phyloP scores from a whole-genome alignment of 2,329 filamentous ascomycete genomes.

The Cercospora brassicicola region DNA sequence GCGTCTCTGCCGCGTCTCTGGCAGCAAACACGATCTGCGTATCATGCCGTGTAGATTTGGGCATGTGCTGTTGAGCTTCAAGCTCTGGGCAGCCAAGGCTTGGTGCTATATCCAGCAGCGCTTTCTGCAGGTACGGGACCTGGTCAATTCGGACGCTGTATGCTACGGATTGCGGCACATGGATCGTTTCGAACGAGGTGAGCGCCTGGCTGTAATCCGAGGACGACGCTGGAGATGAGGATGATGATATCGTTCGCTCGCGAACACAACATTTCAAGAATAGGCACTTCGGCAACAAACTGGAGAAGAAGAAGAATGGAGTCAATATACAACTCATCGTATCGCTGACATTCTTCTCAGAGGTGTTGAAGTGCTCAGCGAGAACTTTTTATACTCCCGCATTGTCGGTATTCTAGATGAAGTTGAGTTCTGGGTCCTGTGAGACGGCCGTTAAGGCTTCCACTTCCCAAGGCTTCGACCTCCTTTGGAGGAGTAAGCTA shows the following conservation, averaged over 20 bases:
- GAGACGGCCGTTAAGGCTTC: not conserved
- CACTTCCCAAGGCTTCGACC: not conserved
- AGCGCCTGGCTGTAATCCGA: slow-evolving; percentile 8
- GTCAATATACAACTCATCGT: slow-evolving; percentile 2
- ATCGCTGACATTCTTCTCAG: not conserved
- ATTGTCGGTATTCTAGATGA: not conserved
- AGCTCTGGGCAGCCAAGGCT: slow-evolving; percentile 8
- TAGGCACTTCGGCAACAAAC: not conserved
- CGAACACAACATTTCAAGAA: not conserved
- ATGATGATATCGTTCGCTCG: not conserved
- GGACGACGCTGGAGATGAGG: not conserved
- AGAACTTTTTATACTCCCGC: not conserved
- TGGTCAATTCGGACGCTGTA: slow-evolving; percentile 15
- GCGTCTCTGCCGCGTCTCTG: slow-evolving; percentile 13
- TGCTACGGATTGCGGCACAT: slow-evolving; percentile 4
- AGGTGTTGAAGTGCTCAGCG: not conserved
- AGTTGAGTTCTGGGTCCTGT: not conserved
- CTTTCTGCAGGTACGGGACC: slow-evolving; percentile 14
- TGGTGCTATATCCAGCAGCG: slow-evolving; percentile 7
- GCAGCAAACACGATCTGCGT: slow-evolving; percentile 16
- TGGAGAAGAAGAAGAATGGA: not conserved
- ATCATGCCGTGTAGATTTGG: slow-evolving; percentile 13
- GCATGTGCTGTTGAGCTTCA: slow-evolving; percentile 9
- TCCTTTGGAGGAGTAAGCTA: not conserved
- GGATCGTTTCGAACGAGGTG: slow-evolving; percentile 3